Evolutionary conservation across 805 yeast species (phyloP).

Genomic region (Hanseniaspora occidentalis): DNA sequence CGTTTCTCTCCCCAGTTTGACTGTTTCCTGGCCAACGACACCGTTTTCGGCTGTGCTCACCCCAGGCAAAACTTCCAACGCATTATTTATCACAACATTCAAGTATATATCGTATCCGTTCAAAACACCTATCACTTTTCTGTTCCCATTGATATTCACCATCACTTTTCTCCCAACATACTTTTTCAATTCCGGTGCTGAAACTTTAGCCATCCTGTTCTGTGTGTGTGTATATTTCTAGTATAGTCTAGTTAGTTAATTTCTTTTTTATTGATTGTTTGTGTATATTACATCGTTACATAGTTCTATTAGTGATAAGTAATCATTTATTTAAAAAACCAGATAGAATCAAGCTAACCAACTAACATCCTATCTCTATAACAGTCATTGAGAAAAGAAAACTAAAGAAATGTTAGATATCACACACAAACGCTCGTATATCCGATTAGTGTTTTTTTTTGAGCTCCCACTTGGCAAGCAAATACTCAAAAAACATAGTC

Average conservation of each 20-base stretch:
- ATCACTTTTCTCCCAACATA: conserved; percentile 84
- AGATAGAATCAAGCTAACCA: too few relatives aligned
- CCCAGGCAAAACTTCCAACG: conserved; percentile 39
- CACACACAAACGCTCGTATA: too few relatives aligned
- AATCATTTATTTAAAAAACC: too few relatives aligned
- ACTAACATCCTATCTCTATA: too few relatives aligned
- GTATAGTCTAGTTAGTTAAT: background rate
- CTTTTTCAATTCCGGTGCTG: conserved; percentile 49
- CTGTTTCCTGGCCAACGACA: background rate
- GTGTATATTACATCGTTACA: too few relatives aligned
- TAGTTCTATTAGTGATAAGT: too few relatives aligned
- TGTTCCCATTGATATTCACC: conserved; percentile 82
- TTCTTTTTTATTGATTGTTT: too few relatives aligned
- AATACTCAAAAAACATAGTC: too few relatives aligned
- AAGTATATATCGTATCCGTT: conserved; percentile 78
- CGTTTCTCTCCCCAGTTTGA: conserved; percentile 46
- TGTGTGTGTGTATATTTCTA: background rate
- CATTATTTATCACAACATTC: conserved; percentile 60
- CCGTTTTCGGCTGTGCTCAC: conserved; percentile 30
- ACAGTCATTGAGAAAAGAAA: too few relatives aligned
- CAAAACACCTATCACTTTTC: conserved; percentile 68
- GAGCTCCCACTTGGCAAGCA: too few relatives aligned
- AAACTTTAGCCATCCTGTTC: conserved; percentile 31
- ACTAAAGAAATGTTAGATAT: too few relatives aligned
- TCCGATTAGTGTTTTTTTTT: too few relatives aligned